Percentiles rank a stretch among this genome's conserved stretches.
These are phyloP conservation scores for Annona cherimola DNA, from an alignment of 164 flowering plant species.

Conservation along the genomic window DNA sequence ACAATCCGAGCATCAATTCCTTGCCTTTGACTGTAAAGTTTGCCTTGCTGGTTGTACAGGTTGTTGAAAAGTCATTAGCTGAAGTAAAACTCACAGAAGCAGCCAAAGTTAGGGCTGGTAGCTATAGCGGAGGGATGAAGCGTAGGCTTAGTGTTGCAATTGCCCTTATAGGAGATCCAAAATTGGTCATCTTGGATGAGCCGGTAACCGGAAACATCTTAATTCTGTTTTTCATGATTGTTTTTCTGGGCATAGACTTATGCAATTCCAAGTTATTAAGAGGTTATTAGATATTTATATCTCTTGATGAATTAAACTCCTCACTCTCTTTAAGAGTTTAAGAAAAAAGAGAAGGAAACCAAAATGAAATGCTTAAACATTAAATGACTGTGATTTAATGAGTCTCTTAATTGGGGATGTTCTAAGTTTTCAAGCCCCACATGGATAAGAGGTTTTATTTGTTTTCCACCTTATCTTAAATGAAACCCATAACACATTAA, in stretches of 20 bases:
- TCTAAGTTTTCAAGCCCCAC: not conserved
- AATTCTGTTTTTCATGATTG: not conserved
- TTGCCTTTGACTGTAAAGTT: not conserved
- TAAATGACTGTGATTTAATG: not conserved
- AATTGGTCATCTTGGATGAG: slow-evolving; percentile 65
- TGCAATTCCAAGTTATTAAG: not conserved
- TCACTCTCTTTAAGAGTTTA: not conserved
- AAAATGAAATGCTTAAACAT: not conserved
- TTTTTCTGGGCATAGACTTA: not conserved
- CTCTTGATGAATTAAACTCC: not conserved
- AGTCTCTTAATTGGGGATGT: not conserved
- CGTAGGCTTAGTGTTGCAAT: slow-evolving; percentile 85
- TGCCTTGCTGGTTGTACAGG: slow-evolving; percentile 31
- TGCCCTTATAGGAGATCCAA: slow-evolving; percentile 71
- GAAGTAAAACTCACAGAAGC: slow-evolving; percentile 71
- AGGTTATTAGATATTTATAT: not conserved
- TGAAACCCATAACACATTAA: not conserved
- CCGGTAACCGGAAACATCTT: slow-evolving; percentile 36
- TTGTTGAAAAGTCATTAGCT: slow-evolving; percentile 55
- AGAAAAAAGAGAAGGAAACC: not conserved
- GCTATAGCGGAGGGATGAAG: slow-evolving; percentile 98
- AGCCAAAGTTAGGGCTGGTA: slow-evolving; percentile 74
- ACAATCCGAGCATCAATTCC: not conserved
- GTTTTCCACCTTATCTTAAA: not conserved
- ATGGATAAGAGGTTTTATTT: not conserved